Conservation (phyloP, 108 stramenopile genomes). For the Cyclostephanos tholiformis region DNA sequence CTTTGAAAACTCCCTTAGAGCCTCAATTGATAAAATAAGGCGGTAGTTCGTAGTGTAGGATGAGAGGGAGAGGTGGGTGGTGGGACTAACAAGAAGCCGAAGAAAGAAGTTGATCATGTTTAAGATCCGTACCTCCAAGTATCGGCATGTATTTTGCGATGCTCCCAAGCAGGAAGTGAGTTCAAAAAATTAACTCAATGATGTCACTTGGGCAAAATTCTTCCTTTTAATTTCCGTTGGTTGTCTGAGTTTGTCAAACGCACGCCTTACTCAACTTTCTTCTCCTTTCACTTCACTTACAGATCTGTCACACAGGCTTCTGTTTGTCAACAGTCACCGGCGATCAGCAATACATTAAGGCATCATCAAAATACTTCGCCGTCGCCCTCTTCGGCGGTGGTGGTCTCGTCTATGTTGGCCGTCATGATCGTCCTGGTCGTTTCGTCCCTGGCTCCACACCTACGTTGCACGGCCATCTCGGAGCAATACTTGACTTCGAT, state of each 20-base stretch:
- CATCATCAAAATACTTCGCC: constrained; percentile 97
- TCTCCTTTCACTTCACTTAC: constrained; percentile 7
- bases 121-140: constrained; percentile 87
- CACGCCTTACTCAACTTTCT: constrained; percentile 3
- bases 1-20: too few relatives aligned
- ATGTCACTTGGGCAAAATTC: too few relatives aligned
- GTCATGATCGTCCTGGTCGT: constrained; percentile 86
- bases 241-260: too few relatives aligned
- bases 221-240: too few relatives aligned
- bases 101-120: constrained; percentile 56
- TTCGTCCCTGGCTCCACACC: constrained; percentile 77
- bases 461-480: constrained; percentile 90
- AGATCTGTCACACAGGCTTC: constrained; percentile 84
- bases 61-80: too few relatives aligned
- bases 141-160: constrained; percentile 90
- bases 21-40: too few relatives aligned
- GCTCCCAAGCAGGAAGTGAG: constrained; percentile 85
- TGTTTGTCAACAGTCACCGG: constrained; percentile 94
- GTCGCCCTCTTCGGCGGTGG: constrained; percentile 94
- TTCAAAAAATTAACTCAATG: neutral
- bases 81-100: too few relatives aligned
- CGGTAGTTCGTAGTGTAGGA: too few relatives aligned
- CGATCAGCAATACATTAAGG: constrained; percentile 99
- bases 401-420: constrained; percentile 90
- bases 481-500: constrained; percentile 94